A percentile compares a stretch with the other conserved stretches of the same genome.
Conservation (phyloP, 2,329 filamentous ascomycete species). For the Botryotinia convoluta region DNA sequence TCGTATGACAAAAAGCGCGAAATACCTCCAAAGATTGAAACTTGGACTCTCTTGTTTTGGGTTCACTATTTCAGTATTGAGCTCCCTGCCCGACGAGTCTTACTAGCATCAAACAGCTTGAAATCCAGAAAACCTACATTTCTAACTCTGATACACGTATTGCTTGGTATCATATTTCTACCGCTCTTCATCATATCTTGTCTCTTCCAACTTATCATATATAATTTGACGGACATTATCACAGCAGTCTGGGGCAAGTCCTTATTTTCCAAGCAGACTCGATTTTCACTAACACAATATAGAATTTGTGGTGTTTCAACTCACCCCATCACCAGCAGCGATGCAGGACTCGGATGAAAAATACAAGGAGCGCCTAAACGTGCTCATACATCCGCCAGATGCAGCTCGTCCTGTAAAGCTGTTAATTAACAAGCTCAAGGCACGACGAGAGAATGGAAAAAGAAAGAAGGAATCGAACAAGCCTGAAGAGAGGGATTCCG, state of each 20-base stretch:
- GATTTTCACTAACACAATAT: background rate
- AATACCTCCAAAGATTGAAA: background rate
- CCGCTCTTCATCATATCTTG: background rate
- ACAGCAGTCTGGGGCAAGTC: background rate
- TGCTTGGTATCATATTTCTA: background rate
- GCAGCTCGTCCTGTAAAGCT: background rate
- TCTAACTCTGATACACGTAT: background rate
- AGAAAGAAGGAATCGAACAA: background rate
- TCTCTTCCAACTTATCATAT: background rate
- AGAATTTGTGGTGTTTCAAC: background rate
- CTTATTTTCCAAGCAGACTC: background rate
- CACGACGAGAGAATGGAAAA: background rate
- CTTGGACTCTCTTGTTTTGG: background rate
- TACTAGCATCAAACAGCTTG: background rate
- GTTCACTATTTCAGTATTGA: background rate
- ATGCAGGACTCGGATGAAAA: background rate
- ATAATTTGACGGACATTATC: background rate
- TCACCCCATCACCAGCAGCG: background rate
- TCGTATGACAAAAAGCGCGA: fast-evolving
- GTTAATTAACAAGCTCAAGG: background rate
- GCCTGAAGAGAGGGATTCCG: too few relatives aligned
- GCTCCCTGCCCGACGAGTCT: background rate
- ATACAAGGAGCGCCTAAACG: background rate
- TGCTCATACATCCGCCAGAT: background rate
- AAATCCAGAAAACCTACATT: background rate